These are phyloP conservation scores for Pythium plurisporium DNA, from an alignment of 352 stramenopile species.

Conservation along the genomic window DNA sequence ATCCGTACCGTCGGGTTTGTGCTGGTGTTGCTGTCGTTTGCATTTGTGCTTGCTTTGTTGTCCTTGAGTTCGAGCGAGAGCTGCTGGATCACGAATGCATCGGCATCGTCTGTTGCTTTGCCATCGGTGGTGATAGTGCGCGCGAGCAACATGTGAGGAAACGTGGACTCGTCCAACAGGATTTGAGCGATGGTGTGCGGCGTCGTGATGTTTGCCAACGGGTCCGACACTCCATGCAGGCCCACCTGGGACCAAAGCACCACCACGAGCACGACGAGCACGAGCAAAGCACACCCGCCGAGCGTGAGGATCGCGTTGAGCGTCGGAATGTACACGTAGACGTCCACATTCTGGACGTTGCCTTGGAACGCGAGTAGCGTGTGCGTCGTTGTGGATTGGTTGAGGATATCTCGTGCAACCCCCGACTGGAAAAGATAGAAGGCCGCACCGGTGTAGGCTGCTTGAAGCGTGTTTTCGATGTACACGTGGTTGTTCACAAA, in stretches of 20 bases:
- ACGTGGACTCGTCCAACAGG: too few species aligned
- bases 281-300: background rate
- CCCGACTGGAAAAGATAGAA: conserved; percentile 3
- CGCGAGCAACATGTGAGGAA: too few species aligned
- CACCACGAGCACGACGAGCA: background rate
- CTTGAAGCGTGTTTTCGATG: conserved; percentile 6
- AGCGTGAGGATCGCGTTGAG: background rate
- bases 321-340: conserved; percentile 5
- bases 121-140: too few species aligned
- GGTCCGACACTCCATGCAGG: background rate
- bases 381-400: background rate
- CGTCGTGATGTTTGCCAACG: background rate
- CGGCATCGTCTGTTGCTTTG: too few species aligned
- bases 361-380: background rate
- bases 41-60: too few species aligned
- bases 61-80: too few species aligned
- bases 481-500: conserved; percentile 7
- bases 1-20: too few species aligned
- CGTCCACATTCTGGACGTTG: background rate
- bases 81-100: too few species aligned
- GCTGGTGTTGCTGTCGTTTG: too few species aligned
- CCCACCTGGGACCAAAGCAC: background rate
- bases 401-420: background rate
- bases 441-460: background rate
- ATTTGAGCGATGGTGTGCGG: too few species aligned